Evolutionary conservation across 2,329 filamentous ascomycete species (phyloP), one percentile per base, ranked within the genome.

Genomic region (Diaporthe amygdali): DNA sequence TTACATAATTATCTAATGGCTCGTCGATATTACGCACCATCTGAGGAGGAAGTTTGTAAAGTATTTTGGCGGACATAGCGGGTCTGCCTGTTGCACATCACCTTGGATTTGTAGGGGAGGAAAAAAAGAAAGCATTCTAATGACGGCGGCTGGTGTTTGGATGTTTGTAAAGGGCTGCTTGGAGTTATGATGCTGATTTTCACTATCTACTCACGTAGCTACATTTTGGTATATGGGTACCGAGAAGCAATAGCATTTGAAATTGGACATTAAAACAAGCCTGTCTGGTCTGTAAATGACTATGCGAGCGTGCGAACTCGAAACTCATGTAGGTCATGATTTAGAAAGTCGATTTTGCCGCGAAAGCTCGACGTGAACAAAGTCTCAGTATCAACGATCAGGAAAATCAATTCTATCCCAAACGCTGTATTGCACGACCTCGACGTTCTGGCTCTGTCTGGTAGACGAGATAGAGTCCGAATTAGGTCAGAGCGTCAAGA

Each of bases 1-100:
- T 69, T 63, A 52, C 56, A 46, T 71, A 73, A 72, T 72, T 32
- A 67, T 64, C 54, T 73, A 74, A 74, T 73, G 71, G 64, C 39
- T 61, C 44, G 22, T 49, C 27, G 32, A 56, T 59, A 41, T 56
- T 68, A 54, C 59, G 30, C 2, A 64, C 44, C 59, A 64, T 64
- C 44, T 64, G 44, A 63, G 49, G 30, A 34, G 55, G n/a, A 25
- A 64, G 46, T 49, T n/a, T 67, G 59, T 64, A 64, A 30, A 64
- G 59, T 49, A 64, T 37, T 37, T 44, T 47, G n/a, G 30, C 20
- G 30, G 32, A 8, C n/a, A 4, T 10, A 30, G 30, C 59, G 44
- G 59, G 27, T 49, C 30, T 34, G n/a, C 30, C 6, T 25, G n/a
- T 49, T 30, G 52, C 66, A 49, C 37, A 20, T 32, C 32, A 49